phyloP scores from a whole-genome alignment of 2,329 filamentous ascomycete genomes.

The Orbilia ellipsospora region DNA sequence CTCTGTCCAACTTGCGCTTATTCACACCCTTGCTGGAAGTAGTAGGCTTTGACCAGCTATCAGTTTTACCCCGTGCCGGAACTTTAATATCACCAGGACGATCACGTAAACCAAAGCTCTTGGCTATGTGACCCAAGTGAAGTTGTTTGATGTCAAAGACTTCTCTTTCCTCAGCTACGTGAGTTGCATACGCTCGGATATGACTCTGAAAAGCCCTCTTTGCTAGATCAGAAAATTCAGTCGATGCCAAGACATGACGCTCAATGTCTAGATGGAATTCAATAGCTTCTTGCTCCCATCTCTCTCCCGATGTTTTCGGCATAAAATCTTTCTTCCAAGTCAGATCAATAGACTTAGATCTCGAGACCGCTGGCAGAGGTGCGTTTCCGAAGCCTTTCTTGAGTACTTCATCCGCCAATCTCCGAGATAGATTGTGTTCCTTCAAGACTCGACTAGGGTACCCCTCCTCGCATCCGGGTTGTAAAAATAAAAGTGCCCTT shows the following conservation, averaged over 20 bases:
- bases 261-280: slow-evolving; percentile 68
- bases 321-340: slow-evolving; percentile 58
- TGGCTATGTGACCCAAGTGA: slow-evolving; percentile 91
- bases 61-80: slow-evolving; percentile 59
- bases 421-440: slow-evolving; percentile 73
- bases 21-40: neutral
- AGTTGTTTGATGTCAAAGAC: slow-evolving; percentile 93
- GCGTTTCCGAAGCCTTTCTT: slow-evolving; percentile 71
- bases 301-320: slow-evolving; percentile 57
- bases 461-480: slow-evolving; percentile 89
- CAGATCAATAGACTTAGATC: slow-evolving; percentile 55
- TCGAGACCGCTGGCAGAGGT: slow-evolving; percentile 58
- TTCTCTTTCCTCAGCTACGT: slow-evolving; percentile 82
- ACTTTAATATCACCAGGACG: slow-evolving; percentile 82
- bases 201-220: slow-evolving; percentile 90
- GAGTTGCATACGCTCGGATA: slow-evolving; percentile 93
- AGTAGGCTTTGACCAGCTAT: slow-evolving; percentile 63
- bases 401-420: slow-evolving; percentile 74
- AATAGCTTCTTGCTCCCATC: slow-evolving; percentile 49
- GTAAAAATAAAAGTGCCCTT: slow-evolving; percentile 86
- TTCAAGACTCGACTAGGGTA: slow-evolving; percentile 78
- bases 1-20: slow-evolving; percentile 63
- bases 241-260: slow-evolving; percentile 62
- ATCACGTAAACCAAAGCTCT: slow-evolving; percentile 90
- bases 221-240: slow-evolving; percentile 75